Conservation (phyloP, 2,329 filamentous ascomycete species). For the Chrysoporthe deuterocubensis region DNA sequence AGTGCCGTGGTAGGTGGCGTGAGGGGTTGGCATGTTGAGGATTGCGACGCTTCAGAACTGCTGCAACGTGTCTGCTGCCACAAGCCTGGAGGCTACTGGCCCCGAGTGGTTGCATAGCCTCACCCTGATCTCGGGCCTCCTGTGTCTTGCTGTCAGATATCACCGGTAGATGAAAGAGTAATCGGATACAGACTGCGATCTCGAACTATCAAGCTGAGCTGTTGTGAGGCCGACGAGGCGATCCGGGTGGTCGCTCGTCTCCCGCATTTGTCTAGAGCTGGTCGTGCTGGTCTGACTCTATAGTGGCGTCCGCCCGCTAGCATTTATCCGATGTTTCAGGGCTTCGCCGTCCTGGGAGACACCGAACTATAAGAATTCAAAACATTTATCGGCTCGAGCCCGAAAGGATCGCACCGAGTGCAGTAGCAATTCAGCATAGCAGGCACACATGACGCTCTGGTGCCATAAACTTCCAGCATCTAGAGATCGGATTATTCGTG, state of each 20-base stretch:
- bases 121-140: background rate
- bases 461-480: background rate
- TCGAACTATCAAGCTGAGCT: background rate
- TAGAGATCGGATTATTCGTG: background rate
- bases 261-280: background rate
- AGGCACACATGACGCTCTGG: background rate
- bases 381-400: background rate
- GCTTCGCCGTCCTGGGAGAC: background rate
- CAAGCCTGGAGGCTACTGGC: background rate
- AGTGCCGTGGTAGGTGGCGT: conserved; percentile 27
- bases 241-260: background rate
- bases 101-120: background rate
- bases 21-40: too few species aligned
- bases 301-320: background rate
- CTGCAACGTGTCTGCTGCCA: background rate
- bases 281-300: too few species aligned
- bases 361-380: background rate
- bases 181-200: background rate
- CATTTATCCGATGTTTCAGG: background rate
- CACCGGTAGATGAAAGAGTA: background rate
- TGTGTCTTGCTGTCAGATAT: background rate
- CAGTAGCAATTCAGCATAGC: too few species aligned
- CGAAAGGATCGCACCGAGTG: background rate
- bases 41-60: background rate
- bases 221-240: background rate